phyloP scores from a whole-genome alignment of 768 basidiomycete species.

The Lentinula lateritia region DNA sequence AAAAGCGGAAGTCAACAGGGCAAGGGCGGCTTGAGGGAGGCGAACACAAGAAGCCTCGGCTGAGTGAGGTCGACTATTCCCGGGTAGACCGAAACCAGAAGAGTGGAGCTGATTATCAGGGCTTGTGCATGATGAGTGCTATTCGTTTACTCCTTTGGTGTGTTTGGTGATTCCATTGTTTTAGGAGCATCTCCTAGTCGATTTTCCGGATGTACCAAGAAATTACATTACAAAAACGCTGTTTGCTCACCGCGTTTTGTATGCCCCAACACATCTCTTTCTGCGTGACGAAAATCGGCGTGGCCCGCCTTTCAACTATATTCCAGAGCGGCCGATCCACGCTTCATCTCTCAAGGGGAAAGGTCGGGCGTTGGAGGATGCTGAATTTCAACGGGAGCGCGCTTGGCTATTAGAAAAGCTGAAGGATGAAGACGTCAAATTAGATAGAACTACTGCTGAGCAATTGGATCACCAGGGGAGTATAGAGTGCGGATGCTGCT shows the following conservation, averaged over 20 bases:
- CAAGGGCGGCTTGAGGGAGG: conserved; percentile 13
- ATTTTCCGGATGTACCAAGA: conserved; percentile 57
- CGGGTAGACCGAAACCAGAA: conserved; percentile 36
- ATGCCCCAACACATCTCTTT: conserved; percentile 59
- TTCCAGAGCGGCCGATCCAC: conserved; percentile 25
- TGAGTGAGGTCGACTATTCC: conserved; percentile 48
- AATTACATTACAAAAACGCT: conserved; percentile 46
- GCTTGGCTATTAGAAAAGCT: conserved; percentile 41
- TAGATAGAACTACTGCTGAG: conserved; percentile 25
- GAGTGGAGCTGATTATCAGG: conserved; percentile 41
- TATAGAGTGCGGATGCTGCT: conserved; percentile 89
- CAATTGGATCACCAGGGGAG: conserved; percentile 41
- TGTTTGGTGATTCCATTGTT: neutral
- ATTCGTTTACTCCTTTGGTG: neutral
- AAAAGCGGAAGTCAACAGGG: conserved; percentile 31
- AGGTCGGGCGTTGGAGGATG: conserved; percentile 32
- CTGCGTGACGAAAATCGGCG: conserved; percentile 35
- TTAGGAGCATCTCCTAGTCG: conserved; percentile 46
- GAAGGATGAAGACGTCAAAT: conserved; percentile 18
- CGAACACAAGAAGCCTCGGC: conserved; percentile 21
- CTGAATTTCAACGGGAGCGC: conserved; percentile 40
- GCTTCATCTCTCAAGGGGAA: conserved; percentile 29
- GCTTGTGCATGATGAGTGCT: conserved; percentile 44
- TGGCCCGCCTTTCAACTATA: conserved; percentile 28
- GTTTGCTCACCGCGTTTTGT: conserved; percentile 35